Base-by-base conservation (phyloP, 768 basidiomycete genomes). In the Psilocybe azurescens region DNA sequence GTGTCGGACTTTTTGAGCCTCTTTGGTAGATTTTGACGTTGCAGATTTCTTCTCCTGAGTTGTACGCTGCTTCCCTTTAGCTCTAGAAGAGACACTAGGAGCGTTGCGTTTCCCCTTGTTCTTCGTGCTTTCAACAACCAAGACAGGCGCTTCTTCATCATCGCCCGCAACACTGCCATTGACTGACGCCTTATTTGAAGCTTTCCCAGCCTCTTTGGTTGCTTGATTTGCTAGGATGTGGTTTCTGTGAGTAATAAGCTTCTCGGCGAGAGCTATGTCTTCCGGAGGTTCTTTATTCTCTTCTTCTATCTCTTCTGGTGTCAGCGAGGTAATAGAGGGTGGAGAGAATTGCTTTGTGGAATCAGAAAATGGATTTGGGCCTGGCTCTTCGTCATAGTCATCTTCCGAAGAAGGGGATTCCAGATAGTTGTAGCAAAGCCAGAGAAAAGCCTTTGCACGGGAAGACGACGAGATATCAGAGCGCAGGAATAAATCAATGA, bases 401-500 rank as follows among this genome's bases (percentile, higher is more conserved):
- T 81, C 78, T 41, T 76, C 77, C 30, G 73, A 64, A 4, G 73
- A 67, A 9, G 75, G 71, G 13, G 75, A 74, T 70, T 93, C 90
- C 63, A 91, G 81, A 70, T 92, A 91, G 69, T 90, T 86, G 76
- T 86, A 95, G 69, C 94, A 83, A 58, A 95, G 81, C 90, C 91
- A 94, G 30, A 97, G 83, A 73, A 97, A 94, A 2, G 89, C 91
- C 48, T 78, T 82, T 6, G 91, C 93, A 48, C 95, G 89, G 55
- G 89, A 87, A 5, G 75, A 72, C 1, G 94, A 94, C 7, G 92
- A 88, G 48, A 93, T 81, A 66, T 90, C 86, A 9, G 72, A 73
- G 28, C 91, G 89, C 54, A 91, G 79, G 75, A 96, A 96, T 59
- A 96, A 77, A 76, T 95, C 94, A 29, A 90, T 80, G 62, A 95